Percentiles rank a stretch among this genome's conserved stretches.
These are phyloP conservation scores for Mallotus japonicus DNA, from an alignment of 441 rosid genomes.

Conservation along the genomic window DNA sequence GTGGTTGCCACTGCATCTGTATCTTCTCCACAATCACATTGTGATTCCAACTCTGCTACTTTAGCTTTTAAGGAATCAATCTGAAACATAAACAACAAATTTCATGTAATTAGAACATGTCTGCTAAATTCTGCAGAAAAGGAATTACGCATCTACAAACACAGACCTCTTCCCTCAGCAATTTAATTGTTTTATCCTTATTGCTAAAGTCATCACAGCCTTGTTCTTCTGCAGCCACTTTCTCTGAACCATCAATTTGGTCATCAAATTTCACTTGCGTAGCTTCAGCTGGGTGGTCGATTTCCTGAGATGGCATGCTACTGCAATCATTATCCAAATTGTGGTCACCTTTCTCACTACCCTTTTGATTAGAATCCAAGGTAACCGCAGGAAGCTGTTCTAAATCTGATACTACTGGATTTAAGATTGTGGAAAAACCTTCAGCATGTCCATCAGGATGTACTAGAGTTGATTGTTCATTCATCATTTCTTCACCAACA, in stretches of 20 bases:
- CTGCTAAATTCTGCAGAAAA: neutral
- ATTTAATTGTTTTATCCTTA: constrained; percentile 41
- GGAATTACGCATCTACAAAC: constrained; percentile 10
- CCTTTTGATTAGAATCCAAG: constrained; percentile 33
- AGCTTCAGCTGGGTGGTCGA: constrained; percentile 33
- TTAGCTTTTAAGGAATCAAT: constrained; percentile 59
- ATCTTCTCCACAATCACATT: constrained; percentile 34
- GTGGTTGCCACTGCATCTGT: constrained; percentile 24
- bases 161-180: constrained; percentile 67
- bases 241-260: constrained; percentile 29
- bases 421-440: constrained; percentile 26
- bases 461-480: constrained; percentile 30
- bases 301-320: constrained; percentile 29
- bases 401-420: constrained; percentile 30
- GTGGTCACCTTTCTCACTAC: constrained; percentile 31
- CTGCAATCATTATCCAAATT: constrained; percentile 28
- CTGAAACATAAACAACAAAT: constrained; percentile 38
- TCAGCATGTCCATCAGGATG: constrained; percentile 31
- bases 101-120: neutral
- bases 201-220: constrained; percentile 29
- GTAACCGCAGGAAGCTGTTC: constrained; percentile 16
- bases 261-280: constrained; percentile 27
- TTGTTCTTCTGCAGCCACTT: constrained; percentile 30
- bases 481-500: constrained; percentile 30
- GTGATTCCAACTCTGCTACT: constrained; percentile 61